These are phyloP conservation scores for Eutrema salsugineum DNA, from an alignment of 441 rosid species.

Conservation along the genomic window DNA sequence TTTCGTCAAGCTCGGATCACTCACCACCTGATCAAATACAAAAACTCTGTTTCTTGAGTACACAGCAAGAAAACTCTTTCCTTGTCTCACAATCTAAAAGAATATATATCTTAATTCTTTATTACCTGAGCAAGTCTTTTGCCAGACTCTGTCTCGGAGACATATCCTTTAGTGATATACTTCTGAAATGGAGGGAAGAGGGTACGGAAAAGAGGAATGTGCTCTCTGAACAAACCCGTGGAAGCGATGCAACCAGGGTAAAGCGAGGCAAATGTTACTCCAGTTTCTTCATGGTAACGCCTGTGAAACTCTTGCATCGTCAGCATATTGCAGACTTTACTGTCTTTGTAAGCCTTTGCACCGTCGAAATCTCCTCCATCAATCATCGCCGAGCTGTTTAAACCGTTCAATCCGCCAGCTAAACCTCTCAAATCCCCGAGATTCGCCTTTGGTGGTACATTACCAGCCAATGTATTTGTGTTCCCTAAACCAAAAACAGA, in stretches of 20 bases:
- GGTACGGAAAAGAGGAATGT: constrained; percentile 72
- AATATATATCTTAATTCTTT: no score
- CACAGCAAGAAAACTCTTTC: not conserved
- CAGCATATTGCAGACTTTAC: constrained; percentile 94
- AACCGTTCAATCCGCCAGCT: constrained; percentile 60
- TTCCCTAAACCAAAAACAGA: constrained; percentile 45
- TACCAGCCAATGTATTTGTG: constrained; percentile 87
- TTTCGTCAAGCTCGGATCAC: constrained; percentile 71
- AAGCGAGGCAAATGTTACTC: constrained; percentile 76
- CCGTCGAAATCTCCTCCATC: constrained; percentile 96
- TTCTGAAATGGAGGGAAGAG: constrained; percentile 96
- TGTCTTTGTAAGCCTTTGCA: constrained; percentile 95
- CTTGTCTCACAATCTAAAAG: not conserved
- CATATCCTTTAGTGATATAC: constrained; percentile 90
- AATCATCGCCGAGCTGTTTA: constrained; percentile 71
- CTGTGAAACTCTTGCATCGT: constrained; percentile 91
- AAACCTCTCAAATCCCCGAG: constrained; percentile 90
- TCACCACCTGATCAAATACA: constrained; percentile 58
- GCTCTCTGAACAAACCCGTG: constrained; percentile 88
- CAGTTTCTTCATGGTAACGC: constrained; percentile 78
- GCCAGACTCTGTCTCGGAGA: constrained; percentile 88
- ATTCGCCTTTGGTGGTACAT: constrained; percentile 90
- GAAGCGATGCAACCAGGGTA: constrained; percentile 96
- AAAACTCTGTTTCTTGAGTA: not conserved
- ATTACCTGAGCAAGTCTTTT: constrained; percentile 85